phyloP scores from a whole-genome alignment of 1,139 yeast genomes.

The Suhomyces guaymorum region DNA sequence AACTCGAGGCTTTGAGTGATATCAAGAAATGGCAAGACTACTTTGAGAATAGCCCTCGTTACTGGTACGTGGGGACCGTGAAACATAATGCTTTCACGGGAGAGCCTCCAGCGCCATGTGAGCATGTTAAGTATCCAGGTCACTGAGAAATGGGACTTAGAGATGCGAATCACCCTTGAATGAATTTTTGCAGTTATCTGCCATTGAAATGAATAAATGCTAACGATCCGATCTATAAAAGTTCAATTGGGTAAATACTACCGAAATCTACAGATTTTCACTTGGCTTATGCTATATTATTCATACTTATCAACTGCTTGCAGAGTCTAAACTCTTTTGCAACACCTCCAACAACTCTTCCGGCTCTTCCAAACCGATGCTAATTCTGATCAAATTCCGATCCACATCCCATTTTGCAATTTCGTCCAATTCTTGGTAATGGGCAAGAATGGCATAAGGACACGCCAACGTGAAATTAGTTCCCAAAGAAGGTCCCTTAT shows the following conservation, averaged over 20 bases:
- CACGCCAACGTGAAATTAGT: slow-evolving; percentile 91
- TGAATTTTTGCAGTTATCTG: too few species aligned
- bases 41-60: slow-evolving; percentile 46
- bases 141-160: slow-evolving; percentile 1
- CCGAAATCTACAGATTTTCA: background rate
- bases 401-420: slow-evolving; percentile 86
- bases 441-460: slow-evolving; percentile 90
- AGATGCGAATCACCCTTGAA: too few species aligned
- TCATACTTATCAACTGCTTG: too few species aligned
- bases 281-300: too few species aligned
- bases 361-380: slow-evolving; percentile 77
- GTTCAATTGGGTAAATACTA: too few species aligned
- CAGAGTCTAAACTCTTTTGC: slow-evolving; percentile 58
- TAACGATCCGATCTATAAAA: too few species aligned
- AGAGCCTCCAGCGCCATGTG: slow-evolving; percentile 40
- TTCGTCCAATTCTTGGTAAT: slow-evolving; percentile 80
- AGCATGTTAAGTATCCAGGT: slow-evolving; percentile 39
- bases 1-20: slow-evolving; percentile 31
- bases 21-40: slow-evolving; percentile 53
- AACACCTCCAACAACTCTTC: slow-evolving; percentile 58
- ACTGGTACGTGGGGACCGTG: slow-evolving; percentile 69
- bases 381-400: slow-evolving; percentile 72
- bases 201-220: too few species aligned
- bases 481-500: slow-evolving; percentile 94
- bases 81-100: slow-evolving; percentile 38